Evolutionary conservation across 2,329 filamentous ascomycete species (phyloP).

Genomic region (Rachicladosporium sp.): DNA sequence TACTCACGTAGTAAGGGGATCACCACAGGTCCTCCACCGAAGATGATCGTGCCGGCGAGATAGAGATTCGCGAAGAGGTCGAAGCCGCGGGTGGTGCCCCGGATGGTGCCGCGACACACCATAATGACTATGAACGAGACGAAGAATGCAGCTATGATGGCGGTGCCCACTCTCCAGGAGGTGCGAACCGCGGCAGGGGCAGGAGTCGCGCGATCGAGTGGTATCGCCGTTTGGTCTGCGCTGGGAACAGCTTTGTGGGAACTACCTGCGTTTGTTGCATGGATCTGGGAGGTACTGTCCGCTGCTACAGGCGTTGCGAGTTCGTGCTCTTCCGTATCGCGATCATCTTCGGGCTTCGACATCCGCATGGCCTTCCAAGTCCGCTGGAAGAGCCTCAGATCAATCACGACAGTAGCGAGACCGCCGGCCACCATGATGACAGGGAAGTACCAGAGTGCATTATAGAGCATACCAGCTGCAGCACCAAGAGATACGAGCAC

Average conservation of each 20-base stretch:
- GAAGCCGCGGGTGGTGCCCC: conserved; percentile 36
- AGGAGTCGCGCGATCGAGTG: too few species aligned
- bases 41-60: conserved; percentile 53
- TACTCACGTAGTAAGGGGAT: conserved; percentile 32
- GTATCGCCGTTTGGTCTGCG: too few species aligned
- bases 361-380: conserved; percentile 1
- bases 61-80: conserved; percentile 61
- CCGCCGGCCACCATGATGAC: conserved; percentile 48
- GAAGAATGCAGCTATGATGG: conserved; percentile 38
- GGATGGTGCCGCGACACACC: conserved; percentile 31
- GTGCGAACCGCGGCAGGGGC: too few species aligned
- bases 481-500: conserved; percentile 52
- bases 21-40: conserved; percentile 34
- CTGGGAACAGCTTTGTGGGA: too few species aligned
- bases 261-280: too few species aligned
- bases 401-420: conserved; percentile 41
- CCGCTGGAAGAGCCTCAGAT: conserved; percentile 22
- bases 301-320: too few species aligned
- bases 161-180: conserved; percentile 22
- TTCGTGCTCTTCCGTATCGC: neutral
- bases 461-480: conserved; percentile 56
- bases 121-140: conserved; percentile 44
- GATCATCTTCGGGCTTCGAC: neutral
- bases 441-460: conserved; percentile 64
- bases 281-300: too few species aligned